Evolutionary conservation across 2,329 filamentous ascomycete genomes (phyloP).

Genomic region (Alternaria ventricosa): DNA sequence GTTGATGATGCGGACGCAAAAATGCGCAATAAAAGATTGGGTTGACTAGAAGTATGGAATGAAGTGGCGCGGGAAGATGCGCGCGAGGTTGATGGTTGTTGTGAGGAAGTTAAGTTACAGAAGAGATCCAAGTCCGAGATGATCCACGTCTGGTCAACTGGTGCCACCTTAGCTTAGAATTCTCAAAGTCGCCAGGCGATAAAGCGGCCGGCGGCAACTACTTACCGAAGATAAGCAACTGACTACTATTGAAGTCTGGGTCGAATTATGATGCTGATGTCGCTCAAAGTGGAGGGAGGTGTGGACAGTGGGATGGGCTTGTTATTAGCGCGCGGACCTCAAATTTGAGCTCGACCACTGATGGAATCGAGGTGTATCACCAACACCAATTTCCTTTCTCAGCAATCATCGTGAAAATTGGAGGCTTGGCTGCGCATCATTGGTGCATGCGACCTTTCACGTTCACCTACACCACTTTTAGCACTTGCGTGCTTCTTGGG

Average conservation of each 20-base stretch:
- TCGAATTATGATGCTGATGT: constrained; percentile 21
- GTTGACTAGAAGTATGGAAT: constrained; percentile 8
- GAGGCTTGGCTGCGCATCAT: background rate
- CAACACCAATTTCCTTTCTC: constrained; percentile 23
- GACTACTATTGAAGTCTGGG: constrained; percentile 13
- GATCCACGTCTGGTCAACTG: constrained; percentile 36
- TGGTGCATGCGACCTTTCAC: background rate
- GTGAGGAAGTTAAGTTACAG: constrained; percentile 25
- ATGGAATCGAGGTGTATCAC: constrained; percentile 35
- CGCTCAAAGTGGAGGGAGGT: constrained; percentile 20
- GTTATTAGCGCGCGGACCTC: constrained; percentile 16
- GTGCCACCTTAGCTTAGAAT: constrained; percentile 40
- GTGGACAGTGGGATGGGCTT: constrained; percentile 34
- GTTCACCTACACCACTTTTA: background rate
- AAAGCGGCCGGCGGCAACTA: constrained; percentile 8
- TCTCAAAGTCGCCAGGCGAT: background rate
- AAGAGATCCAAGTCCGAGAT: constrained; percentile 41
- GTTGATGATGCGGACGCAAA: constrained; percentile 14
- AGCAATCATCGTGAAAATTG: background rate
- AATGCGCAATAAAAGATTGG: constrained; percentile 11
- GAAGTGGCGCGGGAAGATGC: constrained; percentile 27
- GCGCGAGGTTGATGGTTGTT: constrained; percentile 26
- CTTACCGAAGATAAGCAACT: constrained; percentile 22
- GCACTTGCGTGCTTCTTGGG: background rate
- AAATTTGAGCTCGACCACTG: constrained; percentile 49